Evolutionary conservation across 2,329 filamentous ascomycete genomes (phyloP).

Genomic region (Dothiorella sarmentorum): DNA sequence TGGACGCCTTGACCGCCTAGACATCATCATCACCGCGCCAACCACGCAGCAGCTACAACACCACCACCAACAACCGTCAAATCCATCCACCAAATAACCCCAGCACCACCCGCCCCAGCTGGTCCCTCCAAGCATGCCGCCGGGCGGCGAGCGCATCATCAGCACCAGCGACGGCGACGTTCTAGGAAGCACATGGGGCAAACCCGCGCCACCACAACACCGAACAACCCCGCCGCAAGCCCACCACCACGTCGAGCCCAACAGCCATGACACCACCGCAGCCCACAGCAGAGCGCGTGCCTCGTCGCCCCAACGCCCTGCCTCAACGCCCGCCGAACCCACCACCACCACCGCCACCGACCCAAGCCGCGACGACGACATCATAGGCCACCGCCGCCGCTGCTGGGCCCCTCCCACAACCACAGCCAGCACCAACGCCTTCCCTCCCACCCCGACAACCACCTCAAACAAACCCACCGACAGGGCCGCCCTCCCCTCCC

Average conservation of each 20-base stretch:
- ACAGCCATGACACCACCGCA: not conserved
- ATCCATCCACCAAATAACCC: not conserved
- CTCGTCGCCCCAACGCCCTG: not conserved
- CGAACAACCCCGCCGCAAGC: not conserved
- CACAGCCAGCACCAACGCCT: not conserved
- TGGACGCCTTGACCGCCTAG: not conserved
- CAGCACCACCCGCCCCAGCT: not conserved
- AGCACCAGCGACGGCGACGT: conserved; percentile 7
- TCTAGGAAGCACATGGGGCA: conserved; percentile 2
- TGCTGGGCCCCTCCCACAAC: not conserved
- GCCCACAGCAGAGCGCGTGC: not conserved
- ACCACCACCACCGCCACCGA: conserved; percentile 4
- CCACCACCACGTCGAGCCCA: not conserved
- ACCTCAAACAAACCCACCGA: too few relatives aligned
- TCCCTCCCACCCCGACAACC: not conserved
- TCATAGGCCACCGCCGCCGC: not conserved
- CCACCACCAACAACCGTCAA: not conserved
- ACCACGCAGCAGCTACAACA: not conserved
- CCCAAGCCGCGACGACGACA: conserved; percentile 13
- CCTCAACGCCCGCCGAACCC: conserved; percentile 1
- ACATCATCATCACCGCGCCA: not conserved
- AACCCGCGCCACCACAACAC: not conserved
- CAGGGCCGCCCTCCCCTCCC: not conserved
- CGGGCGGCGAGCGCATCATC: not conserved
- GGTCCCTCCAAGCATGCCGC: not conserved